Evolutionary conservation across 2,329 filamentous ascomycete genomes (phyloP).

Genomic region (Exophiala viscosa): DNA sequence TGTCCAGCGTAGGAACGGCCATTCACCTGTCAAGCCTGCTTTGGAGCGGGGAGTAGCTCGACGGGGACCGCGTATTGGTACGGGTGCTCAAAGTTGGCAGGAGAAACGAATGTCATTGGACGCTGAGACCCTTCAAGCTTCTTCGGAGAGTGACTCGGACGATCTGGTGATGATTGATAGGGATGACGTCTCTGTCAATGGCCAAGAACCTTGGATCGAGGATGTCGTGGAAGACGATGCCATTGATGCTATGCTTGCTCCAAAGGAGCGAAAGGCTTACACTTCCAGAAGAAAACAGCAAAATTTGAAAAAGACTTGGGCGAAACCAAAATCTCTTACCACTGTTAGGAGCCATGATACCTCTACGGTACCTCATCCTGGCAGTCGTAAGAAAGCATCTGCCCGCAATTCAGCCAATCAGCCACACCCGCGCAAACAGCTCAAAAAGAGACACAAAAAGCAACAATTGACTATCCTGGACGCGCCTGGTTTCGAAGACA

Average conservation of each 20-base stretch:
- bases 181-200: background rate
- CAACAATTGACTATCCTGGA: slow-evolving; percentile 22
- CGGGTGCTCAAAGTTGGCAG: background rate
- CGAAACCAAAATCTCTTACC: background rate
- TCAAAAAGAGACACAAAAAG: slow-evolving; percentile 11
- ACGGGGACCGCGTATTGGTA: slow-evolving; percentile 6
- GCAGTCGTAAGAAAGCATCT: background rate
- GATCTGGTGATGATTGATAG: background rate
- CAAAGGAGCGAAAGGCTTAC: slow-evolving; percentile 6
- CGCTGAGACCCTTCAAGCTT: slow-evolving; percentile 1
- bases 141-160: slow-evolving; percentile 10
- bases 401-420: background rate
- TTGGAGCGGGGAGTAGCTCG: slow-evolving; percentile 23
- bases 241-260: slow-evolving; percentile 31
- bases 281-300: slow-evolving; percentile 13
- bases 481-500: slow-evolving; percentile 22
- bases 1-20: slow-evolving; percentile 1
- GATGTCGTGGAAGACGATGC: slow-evolving; percentile 30
- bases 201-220: slow-evolving; percentile 10
- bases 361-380: background rate
- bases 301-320: slow-evolving; percentile 2
- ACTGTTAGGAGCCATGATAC: background rate
- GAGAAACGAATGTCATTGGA: background rate
- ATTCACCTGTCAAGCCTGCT: slow-evolving; percentile 13
- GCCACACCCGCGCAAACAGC: slow-evolving; percentile 10